Base-by-base conservation (phyloP, 2,329 filamentous ascomycete species). In the Aspergillus fischeri region DNA sequence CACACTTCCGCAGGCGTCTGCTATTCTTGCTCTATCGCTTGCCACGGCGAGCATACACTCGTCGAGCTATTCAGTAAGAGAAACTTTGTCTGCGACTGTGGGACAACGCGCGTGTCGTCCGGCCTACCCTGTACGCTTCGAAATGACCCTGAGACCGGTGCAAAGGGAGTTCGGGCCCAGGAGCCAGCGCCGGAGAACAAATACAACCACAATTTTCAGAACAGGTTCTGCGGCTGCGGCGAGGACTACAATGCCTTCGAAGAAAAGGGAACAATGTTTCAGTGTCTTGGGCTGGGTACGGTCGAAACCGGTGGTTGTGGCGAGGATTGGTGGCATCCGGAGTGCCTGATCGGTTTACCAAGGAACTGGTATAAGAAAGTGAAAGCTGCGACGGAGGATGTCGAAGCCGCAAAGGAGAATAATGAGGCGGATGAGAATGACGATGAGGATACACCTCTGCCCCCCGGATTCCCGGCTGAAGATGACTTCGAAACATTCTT, bases 181-280 rank as follows among this genome's bases (percentile, higher is more conserved):
- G 79, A 86, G 61, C 67, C 75, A 0, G 84, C 92, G 5, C 81
- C 86, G 17, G 78, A 79, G 44, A 97, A 99, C 78, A 87, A 84
- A 66, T 99, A 99, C 78, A 96, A 97, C 69, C 90, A 97, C 60
- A 99, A 99, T 78, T 99, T 96, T 68, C 83, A 85, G 64, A 97
- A 97, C 68, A 84, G 82, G 48, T 99, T 99, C 76, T 99, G 94
- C 72, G 90, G 89, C 1, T 99, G 94, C 69, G 84, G 84, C 29
- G 88, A 92, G 67, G 86, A 92, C 58, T 99, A 99, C 70, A 89
- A 97, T 70, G 86, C 93, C 0, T 84, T 93, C 50, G 82, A 90
- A 70, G 92, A 99, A 72, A 95, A 93, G 66, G 93, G 93, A 0
- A 97, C 92, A 42, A 99, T 99, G 94, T 99, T 95, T 66, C 94